Percentiles rank a stretch among this genome's conserved stretches.
Conservation (phyloP, 75 land plant species). For the Chamaecyparis obtusa region DNA sequence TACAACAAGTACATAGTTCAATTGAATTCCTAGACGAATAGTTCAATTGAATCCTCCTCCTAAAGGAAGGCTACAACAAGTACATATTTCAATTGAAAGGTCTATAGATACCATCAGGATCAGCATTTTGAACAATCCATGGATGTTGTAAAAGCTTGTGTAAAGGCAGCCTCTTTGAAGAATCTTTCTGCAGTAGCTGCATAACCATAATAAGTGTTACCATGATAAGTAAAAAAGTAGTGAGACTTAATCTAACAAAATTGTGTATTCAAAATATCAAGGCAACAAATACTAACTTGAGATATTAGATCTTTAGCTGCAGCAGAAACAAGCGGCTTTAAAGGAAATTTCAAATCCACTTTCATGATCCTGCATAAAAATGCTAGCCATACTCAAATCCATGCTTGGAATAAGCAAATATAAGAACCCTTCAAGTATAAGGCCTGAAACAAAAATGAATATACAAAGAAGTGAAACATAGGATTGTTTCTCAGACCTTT, state of each 20-base stretch:
- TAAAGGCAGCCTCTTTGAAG: conserved; percentile 71
- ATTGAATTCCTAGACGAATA: neutral
- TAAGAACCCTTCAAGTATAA: neutral
- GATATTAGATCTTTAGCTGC: conserved; percentile 84
- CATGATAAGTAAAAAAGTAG: neutral
- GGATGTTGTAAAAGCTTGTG: conserved; percentile 81
- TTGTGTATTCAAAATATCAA: neutral
- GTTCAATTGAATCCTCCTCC: neutral
- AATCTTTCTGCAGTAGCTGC: conserved; percentile 85
- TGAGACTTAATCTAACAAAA: neutral
- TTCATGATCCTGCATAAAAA: conserved; percentile 65
- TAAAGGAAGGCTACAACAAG: neutral
- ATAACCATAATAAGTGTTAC: neutral
- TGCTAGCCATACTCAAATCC: neutral
- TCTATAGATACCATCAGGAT: conserved; percentile 73
- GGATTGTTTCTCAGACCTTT: conserved; percentile 32
- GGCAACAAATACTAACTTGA: conserved; percentile 39
- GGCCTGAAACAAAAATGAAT: neutral
- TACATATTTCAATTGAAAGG: neutral
- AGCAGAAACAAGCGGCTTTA: conserved; percentile 70
- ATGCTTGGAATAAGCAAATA: neutral
- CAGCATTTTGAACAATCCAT: conserved; percentile 88
- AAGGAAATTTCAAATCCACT: conserved; percentile 86
- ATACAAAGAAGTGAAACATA: neutral
- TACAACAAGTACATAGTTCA: neutral